Base-by-base conservation (phyloP, 805 yeast genomes). In the Saccharomycopsis fibuligera region DNA sequence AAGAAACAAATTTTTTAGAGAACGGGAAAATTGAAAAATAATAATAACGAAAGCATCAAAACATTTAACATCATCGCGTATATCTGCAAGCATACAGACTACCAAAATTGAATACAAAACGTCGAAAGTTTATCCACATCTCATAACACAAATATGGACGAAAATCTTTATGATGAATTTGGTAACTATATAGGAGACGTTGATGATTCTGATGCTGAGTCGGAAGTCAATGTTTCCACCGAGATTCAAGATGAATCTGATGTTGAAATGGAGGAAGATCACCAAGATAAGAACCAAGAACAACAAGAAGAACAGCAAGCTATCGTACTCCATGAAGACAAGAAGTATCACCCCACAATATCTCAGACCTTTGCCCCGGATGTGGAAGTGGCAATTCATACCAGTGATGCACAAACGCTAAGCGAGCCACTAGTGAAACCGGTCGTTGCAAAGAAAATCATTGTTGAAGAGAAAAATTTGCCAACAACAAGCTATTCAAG, bases 141-240 rank as follows among this genome's bases (percentile, higher is more conserved):
- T n/a, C n/a, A n/a, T n/a, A n/a, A n/a, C n/a, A n/a, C n/a, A n/a
- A 33, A 33, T 6, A 78, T 76, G 79, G 85, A 78, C 57, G 83
- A 79, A 21, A 85, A 79, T 52, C 60, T 79, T 24, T 87, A 83
- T 64, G 96, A 88, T 64, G 96, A 88, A 74, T 83, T 83, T 62
- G 91, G 91, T 40, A 83, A 83, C 60, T 70, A 73, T 33, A 70
- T 84, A 19, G 83, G 81, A 12, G 80, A 69, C 39, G 66, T 73
- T 5, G 62, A 59, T 6, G 76, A 67, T 55, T 72, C 78, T 1
- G 80, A 72, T 55, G 72, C 72, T 27, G 76, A 70, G 44, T 62
- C 64, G 25, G 54, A 29, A 5, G 55, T 62, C 9, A 42, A 48
- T 12, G 39, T 40, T 12, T 36, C 23, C 14, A 47, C 37, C 10